Evolutionary conservation across 2,329 filamentous ascomycete species (phyloP), one percentile per base, ranked within the genome.

Genomic region (Keithomyces neogunnii): DNA sequence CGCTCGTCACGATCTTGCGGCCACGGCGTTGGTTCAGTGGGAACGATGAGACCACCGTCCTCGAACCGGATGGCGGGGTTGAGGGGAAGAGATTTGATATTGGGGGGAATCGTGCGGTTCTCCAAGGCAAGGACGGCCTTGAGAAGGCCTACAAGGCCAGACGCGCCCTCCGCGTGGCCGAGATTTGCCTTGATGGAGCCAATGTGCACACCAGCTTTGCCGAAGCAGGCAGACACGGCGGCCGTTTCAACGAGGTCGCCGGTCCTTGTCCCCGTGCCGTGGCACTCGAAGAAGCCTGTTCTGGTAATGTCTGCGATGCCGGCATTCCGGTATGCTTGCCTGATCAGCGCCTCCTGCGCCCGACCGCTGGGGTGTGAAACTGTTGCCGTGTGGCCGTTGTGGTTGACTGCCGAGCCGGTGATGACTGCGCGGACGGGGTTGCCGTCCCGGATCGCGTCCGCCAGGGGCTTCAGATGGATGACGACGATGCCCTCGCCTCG

Each of bases 401-500:
- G 59, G 52, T 74, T 74, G 11, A 59, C 54, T 0, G 61, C 64
- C 0, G 69, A 70, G 4, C 57, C 63, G 0, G 68, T 60, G 28
- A 76, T 69, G 2, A 75, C 62, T 0, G 66, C 66, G 1, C 69
- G 60, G 4, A 74, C 61, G 0, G 69, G 69, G 52, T 79, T 73
- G 3, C 70, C 69, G 46, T 76, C 75, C 3, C 63, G 60, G 4
- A 80, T 52, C 0, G 77, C 77, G 43, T 73, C 67, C 3, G 65
- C 61, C 0, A 80, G 59, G 0, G 59, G 64, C 60, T 80, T 80
- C 0, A 81, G 52, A 5, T 72, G 62, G 5, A 80, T 51, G 5
- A 67, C 63, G 2, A 60, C 69, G 11, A 73, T 58, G 4, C 72
- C 77, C 54, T 81, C 78, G 2, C 72, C 77, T 5, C 75, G 67